Base-by-base conservation (phyloP, 371 early-diverging fungal genomes). In the Actinomucor elegans region DNA sequence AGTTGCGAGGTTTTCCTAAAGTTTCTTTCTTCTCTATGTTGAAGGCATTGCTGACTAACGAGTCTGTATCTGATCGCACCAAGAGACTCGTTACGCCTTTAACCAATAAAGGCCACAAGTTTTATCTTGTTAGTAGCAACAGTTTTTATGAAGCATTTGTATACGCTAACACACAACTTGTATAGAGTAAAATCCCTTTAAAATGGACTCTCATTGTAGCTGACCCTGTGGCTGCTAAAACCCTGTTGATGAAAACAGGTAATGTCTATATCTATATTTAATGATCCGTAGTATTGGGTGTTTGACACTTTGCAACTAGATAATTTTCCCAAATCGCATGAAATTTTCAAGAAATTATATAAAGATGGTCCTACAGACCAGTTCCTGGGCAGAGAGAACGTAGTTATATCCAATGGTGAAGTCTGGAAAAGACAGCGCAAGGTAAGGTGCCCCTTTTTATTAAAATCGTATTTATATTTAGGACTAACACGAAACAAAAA, bases 341-440 rank as follows among this genome's bases (percentile, higher is more conserved):
- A 31, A 29, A 37, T 55, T 10, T 51, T 57, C 12, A 28, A 52
- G 5, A 21, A 11, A 3, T n/a, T 64, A 11, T 45, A 47, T 8
- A 24, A 55, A 4, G 27, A 26, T n/a, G 57, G 52, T 21, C 57
- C 61, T 24, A 9, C 57, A 5, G 27, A 48, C 12, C 47, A 54
- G 5, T 69, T 71, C 24, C 23, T 70, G 14, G 76, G 76, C 10
- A 31, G 20, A 10, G 57, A 55, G 4, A 72, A 66, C 23, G 47
- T 75, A 1, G 66, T 59, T 4, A 33, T 70, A 6, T 35, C 56
- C 3, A 71, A 75, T 45, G 75, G 73, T 18, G 52, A 75, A 1
- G 35, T 29, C 6, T 75, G 75, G 75, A 75, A 72, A 20, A 53
- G 29, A 4, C 69, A 72, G n/a, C 64, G 75, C 17, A 72, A 63